Evolutionary conservation across 176 grass and related monocot genomes (phyloP), one percentile per base, ranked within the genome.

Genomic region (Cymbopogon citratus): DNA sequence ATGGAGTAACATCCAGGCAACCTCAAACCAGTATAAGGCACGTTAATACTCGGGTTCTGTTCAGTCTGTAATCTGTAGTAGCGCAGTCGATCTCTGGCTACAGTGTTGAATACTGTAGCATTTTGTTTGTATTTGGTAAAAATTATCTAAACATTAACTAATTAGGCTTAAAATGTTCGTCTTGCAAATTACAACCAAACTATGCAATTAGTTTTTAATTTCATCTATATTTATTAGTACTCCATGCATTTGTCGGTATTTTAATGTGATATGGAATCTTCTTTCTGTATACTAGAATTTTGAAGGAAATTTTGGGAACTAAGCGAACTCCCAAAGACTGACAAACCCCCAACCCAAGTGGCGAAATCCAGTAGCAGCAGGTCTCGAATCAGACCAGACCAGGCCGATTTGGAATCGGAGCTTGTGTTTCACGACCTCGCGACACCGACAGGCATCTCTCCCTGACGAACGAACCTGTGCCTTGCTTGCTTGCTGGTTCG

Each of bases 391-490:
- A 66, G 52, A 31, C 33, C 38, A 66, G 51, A 29, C 5, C 10
- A 25, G 66, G 36, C 6, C 21, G 46, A 5, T 27, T 62, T 26
- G n/a, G 36, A 9, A 1, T 9, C 21, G 2, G 28, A 43, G 34
- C 69, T 23, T 67, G 59, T 84, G 40, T 13, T 45, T 29, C 36
- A 60, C 46, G 38, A 66, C 69, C 28, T 52, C 13, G 71, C 24
- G 77, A 81, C 71, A 51, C 76, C 76, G 81, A 80, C 82, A 76
- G 31, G 82, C 63, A 63, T 80, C 77, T 80, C 38, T n/a, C 27
- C 43, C 28, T 25, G 39, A 49, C 43, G 63, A 76, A 56, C 73
- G 63, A 76, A 56, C 73, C 63, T 84, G 57, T 70, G 77, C 77
- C 70, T 24, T 73, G 69, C 25, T 67, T 27, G 77, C 65, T 68